A percentile compares a stretch with the other conserved stretches of the same genome.
phyloP scores from a whole-genome alignment of 352 stramenopile species.

The Globisporangium spiculum region DNA sequence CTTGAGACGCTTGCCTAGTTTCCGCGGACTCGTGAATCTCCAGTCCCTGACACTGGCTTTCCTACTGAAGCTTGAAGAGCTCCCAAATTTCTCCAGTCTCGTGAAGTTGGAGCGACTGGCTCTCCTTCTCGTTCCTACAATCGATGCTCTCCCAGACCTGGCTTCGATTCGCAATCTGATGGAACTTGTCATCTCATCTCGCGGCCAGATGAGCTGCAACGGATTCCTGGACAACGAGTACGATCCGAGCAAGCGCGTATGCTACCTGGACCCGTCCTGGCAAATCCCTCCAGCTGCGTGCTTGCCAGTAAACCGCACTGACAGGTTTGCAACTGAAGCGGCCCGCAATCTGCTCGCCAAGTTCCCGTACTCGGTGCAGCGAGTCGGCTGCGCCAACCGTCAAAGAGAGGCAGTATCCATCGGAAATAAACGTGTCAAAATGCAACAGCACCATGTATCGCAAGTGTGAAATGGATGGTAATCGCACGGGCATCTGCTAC shows the following conservation, averaged over 20 bases:
- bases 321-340: conserved; percentile 3
- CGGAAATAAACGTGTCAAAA: not conserved
- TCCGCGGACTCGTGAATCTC: not conserved
- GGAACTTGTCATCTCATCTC: not conserved
- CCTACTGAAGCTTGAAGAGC: not conserved
- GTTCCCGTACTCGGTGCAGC: not conserved
- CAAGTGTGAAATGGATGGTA: conserved; percentile 15
- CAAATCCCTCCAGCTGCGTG: not conserved
- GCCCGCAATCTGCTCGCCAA: not conserved
- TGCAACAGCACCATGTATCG: conserved; percentile 30
- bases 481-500: conserved; percentile 27
- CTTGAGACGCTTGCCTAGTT: not conserved
- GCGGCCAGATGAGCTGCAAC: conserved; percentile 14
- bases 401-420: conserved; percentile 9
- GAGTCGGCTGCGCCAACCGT: not conserved
- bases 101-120: not conserved
- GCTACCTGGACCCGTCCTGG: not conserved
- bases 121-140: not conserved
- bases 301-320: not conserved
- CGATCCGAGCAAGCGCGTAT: conserved; percentile 10
- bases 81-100: not conserved
- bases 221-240: conserved; percentile 13
- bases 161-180: not conserved
- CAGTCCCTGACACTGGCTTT: not conserved
- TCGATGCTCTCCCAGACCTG: conserved; percentile 13